A percentile compares a stretch with the other conserved stretches of the same genome.
phyloP scores from a whole-genome alignment of 768 basidiomycete species.

The Tulasnella sp. region DNA sequence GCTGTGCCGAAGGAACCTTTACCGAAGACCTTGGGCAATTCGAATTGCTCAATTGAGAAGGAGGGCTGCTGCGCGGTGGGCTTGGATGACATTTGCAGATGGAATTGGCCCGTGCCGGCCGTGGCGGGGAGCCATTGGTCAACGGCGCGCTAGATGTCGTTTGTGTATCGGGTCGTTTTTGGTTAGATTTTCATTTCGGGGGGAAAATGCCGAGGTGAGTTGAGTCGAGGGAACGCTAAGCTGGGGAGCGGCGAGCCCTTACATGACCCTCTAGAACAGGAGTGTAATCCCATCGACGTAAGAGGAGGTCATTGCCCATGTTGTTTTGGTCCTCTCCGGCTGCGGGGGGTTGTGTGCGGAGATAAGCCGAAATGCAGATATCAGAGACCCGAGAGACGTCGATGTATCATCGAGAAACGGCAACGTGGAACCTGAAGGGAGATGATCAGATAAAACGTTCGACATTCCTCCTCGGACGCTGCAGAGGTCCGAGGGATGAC shows the following conservation, averaged over 20 bases:
- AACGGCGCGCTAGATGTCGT: too few relatives aligned
- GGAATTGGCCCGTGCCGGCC: constrained; percentile 87
- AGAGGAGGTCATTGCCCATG: constrained; percentile 96
- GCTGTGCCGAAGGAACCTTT: constrained; percentile 96
- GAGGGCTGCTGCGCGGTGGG: constrained; percentile 56
- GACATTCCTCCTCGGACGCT: neutral
- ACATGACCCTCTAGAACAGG: constrained; percentile 81
- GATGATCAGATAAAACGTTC: neutral
- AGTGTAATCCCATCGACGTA: constrained; percentile 87
- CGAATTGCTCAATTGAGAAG: constrained; percentile 95
- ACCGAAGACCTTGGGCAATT: constrained; percentile 95
- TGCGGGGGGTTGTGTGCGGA: constrained; percentile 75
- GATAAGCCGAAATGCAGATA: constrained; percentile 87
- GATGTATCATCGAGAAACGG: constrained; percentile 49
- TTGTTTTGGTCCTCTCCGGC: constrained; percentile 70
- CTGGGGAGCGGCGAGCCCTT: constrained; percentile 41
- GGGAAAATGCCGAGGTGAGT: neutral
- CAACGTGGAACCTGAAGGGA: constrained; percentile 34
- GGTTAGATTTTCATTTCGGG: too few relatives aligned
- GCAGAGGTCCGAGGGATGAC: neutral
- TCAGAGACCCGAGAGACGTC: constrained; percentile 95
- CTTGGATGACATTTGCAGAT: constrained; percentile 94
- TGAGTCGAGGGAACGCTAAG: neutral
- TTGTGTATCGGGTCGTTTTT: too few relatives aligned
- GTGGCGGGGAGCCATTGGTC: constrained; percentile 77